Conservation (phyloP, 768 basidiomycete species). For the Termitomyces sp. region DNA sequence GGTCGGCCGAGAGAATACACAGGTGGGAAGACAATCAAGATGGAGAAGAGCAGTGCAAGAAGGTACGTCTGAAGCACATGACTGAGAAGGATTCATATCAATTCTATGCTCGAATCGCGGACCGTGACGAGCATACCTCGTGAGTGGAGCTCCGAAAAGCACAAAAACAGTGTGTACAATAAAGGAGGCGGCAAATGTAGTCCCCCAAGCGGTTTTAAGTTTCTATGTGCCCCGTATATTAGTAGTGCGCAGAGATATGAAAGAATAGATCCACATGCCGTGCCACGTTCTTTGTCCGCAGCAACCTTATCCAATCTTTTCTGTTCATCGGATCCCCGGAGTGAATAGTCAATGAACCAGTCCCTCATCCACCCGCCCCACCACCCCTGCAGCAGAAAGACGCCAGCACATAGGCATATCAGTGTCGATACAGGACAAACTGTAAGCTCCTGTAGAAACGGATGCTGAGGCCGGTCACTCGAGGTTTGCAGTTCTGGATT, state of each 20-base stretch:
- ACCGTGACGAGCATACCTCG: constrained; percentile 33
- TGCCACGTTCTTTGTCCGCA: constrained; percentile 29
- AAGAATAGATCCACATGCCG: constrained; percentile 24
- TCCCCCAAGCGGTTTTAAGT: constrained; percentile 40
- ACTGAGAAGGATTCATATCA: constrained; percentile 23
- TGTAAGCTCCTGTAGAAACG: constrained; percentile 65
- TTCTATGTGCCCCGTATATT: constrained; percentile 30
- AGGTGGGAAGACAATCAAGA: constrained; percentile 61
- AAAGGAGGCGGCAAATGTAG: constrained; percentile 46
- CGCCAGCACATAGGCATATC: constrained; percentile 50
- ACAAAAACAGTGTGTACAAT: constrained; percentile 45
- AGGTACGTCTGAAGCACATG: constrained; percentile 56
- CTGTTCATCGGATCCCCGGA: constrained; percentile 36
- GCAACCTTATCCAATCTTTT: constrained; percentile 35
- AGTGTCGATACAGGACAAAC: constrained; percentile 52
- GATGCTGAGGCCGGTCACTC: constrained; percentile 62
- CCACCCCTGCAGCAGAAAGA: constrained; percentile 52
- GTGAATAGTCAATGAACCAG: constrained; percentile 44
- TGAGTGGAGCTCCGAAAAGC: constrained; percentile 71
- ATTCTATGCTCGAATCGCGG: constrained; percentile 12
- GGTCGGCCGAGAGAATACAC: constrained; percentile 67
- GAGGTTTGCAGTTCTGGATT: constrained; percentile 30
- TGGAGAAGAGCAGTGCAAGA: constrained; percentile 61
- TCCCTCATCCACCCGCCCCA: constrained; percentile 65
- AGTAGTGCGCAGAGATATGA: neutral